Evolutionary conservation across 768 basidiomycete genomes (phyloP).

Genomic region (Sarcodon aspratus): DNA sequence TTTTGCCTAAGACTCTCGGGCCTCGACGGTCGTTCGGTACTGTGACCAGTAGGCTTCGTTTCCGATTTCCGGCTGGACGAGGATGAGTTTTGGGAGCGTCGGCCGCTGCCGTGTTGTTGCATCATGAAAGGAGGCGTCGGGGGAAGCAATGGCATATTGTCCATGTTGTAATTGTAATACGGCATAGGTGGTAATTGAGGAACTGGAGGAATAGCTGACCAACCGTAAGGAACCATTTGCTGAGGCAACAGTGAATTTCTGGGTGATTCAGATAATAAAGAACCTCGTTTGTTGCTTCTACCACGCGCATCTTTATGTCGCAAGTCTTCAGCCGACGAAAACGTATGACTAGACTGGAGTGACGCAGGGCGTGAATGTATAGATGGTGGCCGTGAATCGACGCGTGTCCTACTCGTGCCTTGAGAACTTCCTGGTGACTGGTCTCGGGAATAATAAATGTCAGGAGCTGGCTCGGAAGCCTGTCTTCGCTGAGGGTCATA

Average conservation of each 20-base stretch:
- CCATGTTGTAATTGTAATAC: constrained; percentile 26
- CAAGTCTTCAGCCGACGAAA: neutral
- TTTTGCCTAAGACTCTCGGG: no score
- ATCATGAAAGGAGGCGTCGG: constrained; percentile 72
- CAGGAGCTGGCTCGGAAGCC: neutral
- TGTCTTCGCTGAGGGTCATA: neutral
- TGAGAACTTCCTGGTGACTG: neutral
- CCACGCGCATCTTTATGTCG: no score
- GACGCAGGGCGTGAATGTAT: neutral
- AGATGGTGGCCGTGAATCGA: neutral
- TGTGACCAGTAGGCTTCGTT: neutral
- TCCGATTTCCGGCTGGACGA: neutral
- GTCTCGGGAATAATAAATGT: neutral
- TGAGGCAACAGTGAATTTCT: neutral
- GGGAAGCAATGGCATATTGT: constrained; percentile 60
- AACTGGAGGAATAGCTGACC: constrained; percentile 21
- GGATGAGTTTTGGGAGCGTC: constrained; percentile 14
- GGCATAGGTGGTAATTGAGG: constrained; percentile 18
- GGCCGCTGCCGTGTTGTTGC: constrained; percentile 37
- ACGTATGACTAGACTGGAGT: neutral
- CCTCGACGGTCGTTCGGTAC: neutral
- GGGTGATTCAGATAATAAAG: neutral
- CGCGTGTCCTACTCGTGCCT: neutral
- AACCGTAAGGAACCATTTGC: neutral
- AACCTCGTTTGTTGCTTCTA: neutral